Conservation (phyloP, 2,329 filamentous ascomycete species). For the Colletotrichum sidae region DNA sequence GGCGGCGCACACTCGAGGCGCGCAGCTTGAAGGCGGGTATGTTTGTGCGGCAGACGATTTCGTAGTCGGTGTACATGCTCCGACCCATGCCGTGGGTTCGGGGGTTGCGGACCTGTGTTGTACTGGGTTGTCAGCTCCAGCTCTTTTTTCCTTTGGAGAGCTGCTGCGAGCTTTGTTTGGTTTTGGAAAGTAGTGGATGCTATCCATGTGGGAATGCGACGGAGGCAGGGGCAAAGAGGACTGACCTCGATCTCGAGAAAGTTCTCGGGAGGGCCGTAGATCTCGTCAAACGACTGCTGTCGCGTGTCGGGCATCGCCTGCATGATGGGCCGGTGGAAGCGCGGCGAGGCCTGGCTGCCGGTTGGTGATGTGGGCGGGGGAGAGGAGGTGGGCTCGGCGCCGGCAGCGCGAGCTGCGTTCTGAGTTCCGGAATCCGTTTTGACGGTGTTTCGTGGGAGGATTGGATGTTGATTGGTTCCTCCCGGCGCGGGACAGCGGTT, state of each 20-base stretch:
- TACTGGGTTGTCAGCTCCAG: constrained; percentile 19
- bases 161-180: too few relatives aligned
- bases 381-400: constrained; percentile 42
- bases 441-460: constrained; percentile 43
- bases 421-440: constrained; percentile 57
- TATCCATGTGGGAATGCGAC: too few relatives aligned
- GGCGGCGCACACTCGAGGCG: constrained; percentile 85
- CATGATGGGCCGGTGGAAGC: constrained; percentile 66
- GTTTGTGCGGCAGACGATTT: constrained; percentile 97
- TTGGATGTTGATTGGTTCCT: not conserved
- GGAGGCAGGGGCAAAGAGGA: too few relatives aligned
- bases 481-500: not conserved
- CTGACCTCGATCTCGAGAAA: constrained; percentile 96
- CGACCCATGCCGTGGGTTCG: constrained; percentile 95
- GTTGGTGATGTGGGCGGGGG: constrained; percentile 39
- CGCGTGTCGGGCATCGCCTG: constrained; percentile 79
- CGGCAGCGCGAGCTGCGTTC: constrained; percentile 48
- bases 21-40: constrained; percentile 99
- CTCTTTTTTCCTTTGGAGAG: too few relatives aligned
- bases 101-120: constrained; percentile 84
- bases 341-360: constrained; percentile 44
- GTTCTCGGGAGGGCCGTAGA: constrained; percentile 98
- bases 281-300: constrained; percentile 97
- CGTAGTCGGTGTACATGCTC: constrained; percentile 98
- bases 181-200: too few relatives aligned